Evolutionary conservation across 257 asterid genomes (phyloP), one percentile per base, ranked within the genome.

Genomic region (Sherardia arvensis): DNA sequence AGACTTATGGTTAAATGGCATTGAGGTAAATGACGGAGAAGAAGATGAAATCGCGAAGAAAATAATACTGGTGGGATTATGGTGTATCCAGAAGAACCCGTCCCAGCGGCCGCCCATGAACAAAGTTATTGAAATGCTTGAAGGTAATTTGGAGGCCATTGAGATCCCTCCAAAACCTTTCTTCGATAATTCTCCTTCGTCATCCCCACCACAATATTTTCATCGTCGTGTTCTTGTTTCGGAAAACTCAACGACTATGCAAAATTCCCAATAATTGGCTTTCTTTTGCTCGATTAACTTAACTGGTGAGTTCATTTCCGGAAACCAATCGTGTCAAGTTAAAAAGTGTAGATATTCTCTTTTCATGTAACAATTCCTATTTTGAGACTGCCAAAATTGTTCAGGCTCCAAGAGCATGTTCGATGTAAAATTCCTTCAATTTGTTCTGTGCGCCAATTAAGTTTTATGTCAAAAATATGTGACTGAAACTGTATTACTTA

Each of bases 61-160:
- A 43, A 51, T 78, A 79, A 74, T 61, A 17, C 4, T 78, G 3
- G 71, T 74, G 4, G 74, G 82, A 11, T 30, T 77, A 14, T 77
- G 77, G 79, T 77, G 79, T 56, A 77, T 77, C 2, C 80, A 75
- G 28, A 66, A 64, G 5, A 30, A 69, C 66, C 78, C 76, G 4
- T 32, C 54, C 2, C 45, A 62, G 0, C 62, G 76, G 8, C 83
- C 80, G 29, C 7, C 80, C 1, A 78, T 75, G 62, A 53, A 29
- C 3, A 62, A 63, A 43, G 78, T 73, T 1, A 49, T 72, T n/a
- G 70, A 75, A 59, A 75, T 79, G 83, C 66, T 79, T 29, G 72
- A 74, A 62, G 78, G 70, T 23, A 53, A 53, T 40, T 9, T 66
- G 4, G 30, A 51, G 5, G 34, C 65, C 49, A 38, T 69, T 26